Base-by-base conservation (phyloP, 768 basidiomycete species). In the Lactarius trivialis region DNA sequence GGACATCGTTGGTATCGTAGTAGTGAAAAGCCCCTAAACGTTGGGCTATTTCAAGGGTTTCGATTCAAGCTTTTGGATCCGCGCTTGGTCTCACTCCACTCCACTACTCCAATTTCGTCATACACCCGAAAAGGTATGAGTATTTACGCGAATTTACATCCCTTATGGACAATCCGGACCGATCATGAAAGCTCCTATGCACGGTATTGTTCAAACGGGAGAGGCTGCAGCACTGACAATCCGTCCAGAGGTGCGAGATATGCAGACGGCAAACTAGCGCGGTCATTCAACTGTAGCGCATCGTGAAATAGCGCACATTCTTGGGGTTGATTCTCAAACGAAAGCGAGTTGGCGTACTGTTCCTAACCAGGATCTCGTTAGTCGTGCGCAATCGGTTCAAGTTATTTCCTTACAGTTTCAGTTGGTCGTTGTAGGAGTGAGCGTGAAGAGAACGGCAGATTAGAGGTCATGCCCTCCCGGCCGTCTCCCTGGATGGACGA, bases 171-270 rank as follows among this genome's bases (percentile, higher is more conserved):
- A 28, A 41, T 61, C 56, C 32, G 49, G 50, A 8, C 45, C n/a
- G 21, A 55, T 61, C 53, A 62, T 57, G 55, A 14, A 61, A 52
- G 19, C 21, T 33, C 51, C 43, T 59, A 48, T 19, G 33, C 7
- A 15, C 24, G 45, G n/a, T 34, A 45, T 50, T 64, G 61, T 8
- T 63, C 61, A 45, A 65, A 65, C 17, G 64, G 61, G 45, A 65
- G 61, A 9, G 64, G 64, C 36, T 58, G 61, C 36, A 65, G 53
- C 50, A 63, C 55, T 17, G 56, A 55, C 41, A 65, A 37, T 19
- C 49, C 64, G 15, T 65, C 64, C 7, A 65, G 61, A 24, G 64
- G 64, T 12, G 64, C 61, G 21, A 65, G 64, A 34, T 58, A 63
- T 26, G 53, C 19, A 33, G 51, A 54, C 32, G 55, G 37, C 12